Evolutionary conservation across 768 basidiomycete species (phyloP).

Genomic region (Leccinum rimulosum): DNA sequence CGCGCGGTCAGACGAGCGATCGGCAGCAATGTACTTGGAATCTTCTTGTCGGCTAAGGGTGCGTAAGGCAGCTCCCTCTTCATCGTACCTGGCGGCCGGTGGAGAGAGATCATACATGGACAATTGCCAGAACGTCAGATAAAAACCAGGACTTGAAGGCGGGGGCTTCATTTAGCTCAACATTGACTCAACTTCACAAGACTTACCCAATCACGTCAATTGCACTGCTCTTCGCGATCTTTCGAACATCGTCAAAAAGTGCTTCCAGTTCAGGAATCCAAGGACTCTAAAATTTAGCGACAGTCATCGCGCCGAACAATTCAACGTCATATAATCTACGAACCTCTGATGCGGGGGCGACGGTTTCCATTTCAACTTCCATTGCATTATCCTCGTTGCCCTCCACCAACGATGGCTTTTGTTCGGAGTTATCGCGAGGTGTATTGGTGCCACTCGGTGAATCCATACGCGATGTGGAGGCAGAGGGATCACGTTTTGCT

Average conservation of each 20-base stretch:
- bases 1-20: conserved; percentile 65
- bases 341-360: conserved; percentile 28
- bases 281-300: conserved; percentile 46
- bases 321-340: conserved; percentile 5
- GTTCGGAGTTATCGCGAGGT: conserved; percentile 24
- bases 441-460: conserved; percentile 49
- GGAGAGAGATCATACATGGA: conserved; percentile 86
- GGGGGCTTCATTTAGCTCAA: conserved; percentile 2
- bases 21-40: conserved; percentile 56
- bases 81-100: conserved; percentile 74
- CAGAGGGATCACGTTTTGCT: conserved; percentile 70
- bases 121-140: conserved; percentile 95
- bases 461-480: conserved; percentile 54
- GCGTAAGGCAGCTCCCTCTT: conserved; percentile 63
- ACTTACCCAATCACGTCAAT: conserved; percentile 72
- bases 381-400: conserved; percentile 48
- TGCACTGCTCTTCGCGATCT: conserved; percentile 64
- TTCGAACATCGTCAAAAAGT: conserved; percentile 74
- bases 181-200: conserved; percentile 4
- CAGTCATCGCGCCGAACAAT: conserved; percentile 4
- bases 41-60: conserved; percentile 69
- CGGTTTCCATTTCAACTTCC: conserved; percentile 46
- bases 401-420: conserved; percentile 26
- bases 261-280: conserved; percentile 77
- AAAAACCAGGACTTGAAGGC: conserved; percentile 76